Evolutionary conservation across 257 asterid species (phyloP).

Genomic region (Nicotiana obtusifolia): DNA sequence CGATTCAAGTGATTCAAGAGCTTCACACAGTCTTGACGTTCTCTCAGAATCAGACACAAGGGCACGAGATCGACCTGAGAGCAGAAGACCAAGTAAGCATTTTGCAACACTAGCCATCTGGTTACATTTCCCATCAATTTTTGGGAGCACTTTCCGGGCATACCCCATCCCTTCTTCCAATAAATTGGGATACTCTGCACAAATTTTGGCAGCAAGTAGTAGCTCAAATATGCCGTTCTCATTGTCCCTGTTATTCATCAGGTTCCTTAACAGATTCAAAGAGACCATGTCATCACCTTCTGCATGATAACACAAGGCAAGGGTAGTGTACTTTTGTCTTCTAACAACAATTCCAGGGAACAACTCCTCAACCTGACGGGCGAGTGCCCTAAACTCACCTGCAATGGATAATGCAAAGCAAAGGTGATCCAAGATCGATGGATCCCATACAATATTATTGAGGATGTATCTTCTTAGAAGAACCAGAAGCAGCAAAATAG

Average conservation of each 20-base stretch:
- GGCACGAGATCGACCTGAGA: slow-evolving; percentile 52
- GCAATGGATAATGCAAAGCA: slow-evolving; percentile 68
- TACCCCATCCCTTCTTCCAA: slow-evolving; percentile 57
- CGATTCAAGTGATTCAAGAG: slow-evolving; percentile 61
- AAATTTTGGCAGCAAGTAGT: slow-evolving; percentile 73
- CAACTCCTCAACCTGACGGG: slow-evolving; percentile 71
- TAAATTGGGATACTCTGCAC: slow-evolving; percentile 35
- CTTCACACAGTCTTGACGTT: slow-evolving; percentile 45
- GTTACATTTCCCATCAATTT: slow-evolving; percentile 32
- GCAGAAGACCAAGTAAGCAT: slow-evolving; percentile 52
- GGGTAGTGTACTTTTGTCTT: slow-evolving; percentile 45
- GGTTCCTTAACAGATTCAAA: slow-evolving; percentile 58
- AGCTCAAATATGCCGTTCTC: slow-evolving; percentile 35
- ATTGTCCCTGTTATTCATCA: slow-evolving; percentile 53
- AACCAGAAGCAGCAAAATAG: slow-evolving; percentile 62
- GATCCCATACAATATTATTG: slow-evolving; percentile 56
- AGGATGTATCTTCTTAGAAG: slow-evolving; percentile 38
- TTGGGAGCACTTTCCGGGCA: slow-evolving; percentile 29
- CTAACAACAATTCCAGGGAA: slow-evolving; percentile 44
- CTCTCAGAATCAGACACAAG: slow-evolving; percentile 52
- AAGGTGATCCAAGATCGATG: slow-evolving; percentile 70
- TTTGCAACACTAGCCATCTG: slow-evolving; percentile 40
- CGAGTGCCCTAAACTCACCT: slow-evolving; percentile 47
- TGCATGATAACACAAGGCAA: slow-evolving; percentile 67
- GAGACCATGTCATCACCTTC: slow-evolving; percentile 55